Evolutionary conservation across 352 stramenopile species (phyloP).

Genomic region (Blastocystis sp.): DNA sequence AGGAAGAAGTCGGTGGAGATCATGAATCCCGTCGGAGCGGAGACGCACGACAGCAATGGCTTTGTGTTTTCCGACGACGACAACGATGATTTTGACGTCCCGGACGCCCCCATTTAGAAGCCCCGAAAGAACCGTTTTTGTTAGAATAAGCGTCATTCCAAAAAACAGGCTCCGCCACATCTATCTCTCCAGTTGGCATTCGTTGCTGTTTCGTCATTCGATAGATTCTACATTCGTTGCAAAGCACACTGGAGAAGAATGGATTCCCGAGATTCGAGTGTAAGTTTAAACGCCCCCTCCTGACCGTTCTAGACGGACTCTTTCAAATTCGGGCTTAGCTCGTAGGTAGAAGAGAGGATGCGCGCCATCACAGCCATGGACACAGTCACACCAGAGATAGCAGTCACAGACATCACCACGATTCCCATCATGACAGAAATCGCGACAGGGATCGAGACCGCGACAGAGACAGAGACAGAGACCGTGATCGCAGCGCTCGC

Average conservation of each 20-base stretch:
- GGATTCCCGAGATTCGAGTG: not conserved
- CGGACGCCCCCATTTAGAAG: constrained; percentile 53
- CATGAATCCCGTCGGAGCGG: not conserved
- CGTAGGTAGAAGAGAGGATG: not conserved
- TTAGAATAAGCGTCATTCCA: too few species aligned
- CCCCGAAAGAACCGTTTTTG: too few species aligned
- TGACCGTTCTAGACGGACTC: not conserved
- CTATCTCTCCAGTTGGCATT: not conserved
- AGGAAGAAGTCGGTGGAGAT: constrained; percentile 50
- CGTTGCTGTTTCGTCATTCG: not conserved
- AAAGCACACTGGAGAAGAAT: not conserved
- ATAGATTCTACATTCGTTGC: not conserved
- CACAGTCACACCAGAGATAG: not conserved
- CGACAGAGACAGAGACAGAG: constrained; percentile 11
- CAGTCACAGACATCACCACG: not conserved
- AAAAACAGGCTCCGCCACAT: too few species aligned
- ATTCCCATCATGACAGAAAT: not conserved
- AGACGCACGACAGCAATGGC: not conserved
- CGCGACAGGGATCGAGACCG: constrained; percentile 24
- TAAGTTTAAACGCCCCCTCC: not conserved
- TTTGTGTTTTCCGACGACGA: constrained; percentile 69
- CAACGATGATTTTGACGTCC: constrained; percentile 53
- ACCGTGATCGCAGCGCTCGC: not conserved
- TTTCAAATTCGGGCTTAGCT: not conserved
- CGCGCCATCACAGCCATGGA: not conserved